Conservation (phyloP, 2,329 filamentous ascomycete genomes). For the Helminthosporium solani region DNA sequence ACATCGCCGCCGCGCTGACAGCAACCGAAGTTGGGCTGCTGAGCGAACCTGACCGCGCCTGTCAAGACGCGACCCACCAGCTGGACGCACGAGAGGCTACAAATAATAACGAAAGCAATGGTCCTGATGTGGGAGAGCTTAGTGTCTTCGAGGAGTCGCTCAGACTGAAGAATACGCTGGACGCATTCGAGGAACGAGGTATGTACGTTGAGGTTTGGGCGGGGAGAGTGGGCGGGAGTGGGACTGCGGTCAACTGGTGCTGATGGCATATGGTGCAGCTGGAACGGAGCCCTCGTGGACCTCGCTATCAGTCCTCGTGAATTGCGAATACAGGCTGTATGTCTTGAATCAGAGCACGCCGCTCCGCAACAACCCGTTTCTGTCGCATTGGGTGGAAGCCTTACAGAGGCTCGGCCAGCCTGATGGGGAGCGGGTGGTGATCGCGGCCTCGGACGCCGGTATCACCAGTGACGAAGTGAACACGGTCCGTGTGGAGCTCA, state of each 20-base stretch:
- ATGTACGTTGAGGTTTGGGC: neutral
- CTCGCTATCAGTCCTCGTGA: slow-evolving; percentile 30
- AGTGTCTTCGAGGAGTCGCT: slow-evolving; percentile 29
- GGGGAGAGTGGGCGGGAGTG: neutral
- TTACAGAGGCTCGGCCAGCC: slow-evolving; percentile 20
- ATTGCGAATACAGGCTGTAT: slow-evolving; percentile 42
- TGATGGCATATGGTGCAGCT: slow-evolving; percentile 10
- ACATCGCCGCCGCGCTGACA: slow-evolving; percentile 26
- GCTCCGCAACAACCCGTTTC: slow-evolving; percentile 40
- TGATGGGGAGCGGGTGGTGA: neutral
- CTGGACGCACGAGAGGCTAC: slow-evolving; percentile 5
- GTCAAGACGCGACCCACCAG: slow-evolving; percentile 14
- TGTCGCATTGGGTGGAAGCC: slow-evolving; percentile 44
- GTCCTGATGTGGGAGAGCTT: neutral
- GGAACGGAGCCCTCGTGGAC: slow-evolving; percentile 19
- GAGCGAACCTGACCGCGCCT: slow-evolving; percentile 19
- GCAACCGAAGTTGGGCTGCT: slow-evolving; percentile 24
- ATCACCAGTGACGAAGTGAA: slow-evolving; percentile 20
- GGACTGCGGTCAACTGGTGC: too few relatives aligned
- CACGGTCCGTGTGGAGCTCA: slow-evolving; percentile 23
- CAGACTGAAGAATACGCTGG: slow-evolving; percentile 36
- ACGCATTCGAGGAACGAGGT: slow-evolving; percentile 26
- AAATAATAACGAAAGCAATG: slow-evolving; percentile 3
- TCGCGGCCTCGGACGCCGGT: neutral
- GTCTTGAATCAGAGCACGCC: slow-evolving; percentile 28